Conservation (phyloP, 352 stramenopile genomes). For the Elongisporangium prolatum region DNA sequence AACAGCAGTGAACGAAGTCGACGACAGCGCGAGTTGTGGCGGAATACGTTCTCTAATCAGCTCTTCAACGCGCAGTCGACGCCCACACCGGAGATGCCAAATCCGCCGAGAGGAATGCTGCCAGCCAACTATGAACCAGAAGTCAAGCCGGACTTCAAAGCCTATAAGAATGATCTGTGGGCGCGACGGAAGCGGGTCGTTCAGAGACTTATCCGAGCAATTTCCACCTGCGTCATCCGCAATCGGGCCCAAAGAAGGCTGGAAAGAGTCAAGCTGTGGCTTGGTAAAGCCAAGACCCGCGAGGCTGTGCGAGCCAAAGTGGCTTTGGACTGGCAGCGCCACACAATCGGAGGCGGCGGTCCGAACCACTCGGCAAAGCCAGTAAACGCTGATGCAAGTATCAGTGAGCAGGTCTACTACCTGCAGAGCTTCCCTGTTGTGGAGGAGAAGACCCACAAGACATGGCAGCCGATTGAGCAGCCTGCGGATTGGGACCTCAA, state of each 20-base stretch:
- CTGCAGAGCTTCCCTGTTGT: conserved; percentile 59
- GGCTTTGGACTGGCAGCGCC: conserved; percentile 36
- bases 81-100: conserved; percentile 15
- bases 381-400: not conserved
- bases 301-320: conserved; percentile 61
- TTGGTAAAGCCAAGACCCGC: conserved; percentile 38
- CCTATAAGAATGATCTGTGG: conserved; percentile 89
- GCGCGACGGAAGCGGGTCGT: conserved; percentile 53
- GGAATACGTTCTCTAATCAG: conserved; percentile 29
- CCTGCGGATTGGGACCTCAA: conserved; percentile 39
- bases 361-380: not conserved
- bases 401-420: conserved; percentile 10
- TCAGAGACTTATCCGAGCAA: conserved; percentile 58
- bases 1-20: conserved; percentile 22
- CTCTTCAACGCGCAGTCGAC: conserved; percentile 23
- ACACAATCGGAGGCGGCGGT: conserved; percentile 1
- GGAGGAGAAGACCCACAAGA: conserved; percentile 44
- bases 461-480: conserved; percentile 28
- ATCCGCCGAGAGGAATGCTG: conserved; percentile 27
- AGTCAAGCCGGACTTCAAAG: conserved; percentile 69
- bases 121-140: conserved; percentile 32
- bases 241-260: conserved; percentile 58
- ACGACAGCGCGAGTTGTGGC: conserved; percentile 39
- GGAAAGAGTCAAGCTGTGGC: conserved; percentile 42
- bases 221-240: conserved; percentile 73